These are phyloP conservation scores for Wickerhamiella kurtzmanii DNA, from an alignment of 805 yeast species.

Conservation along the genomic window DNA sequence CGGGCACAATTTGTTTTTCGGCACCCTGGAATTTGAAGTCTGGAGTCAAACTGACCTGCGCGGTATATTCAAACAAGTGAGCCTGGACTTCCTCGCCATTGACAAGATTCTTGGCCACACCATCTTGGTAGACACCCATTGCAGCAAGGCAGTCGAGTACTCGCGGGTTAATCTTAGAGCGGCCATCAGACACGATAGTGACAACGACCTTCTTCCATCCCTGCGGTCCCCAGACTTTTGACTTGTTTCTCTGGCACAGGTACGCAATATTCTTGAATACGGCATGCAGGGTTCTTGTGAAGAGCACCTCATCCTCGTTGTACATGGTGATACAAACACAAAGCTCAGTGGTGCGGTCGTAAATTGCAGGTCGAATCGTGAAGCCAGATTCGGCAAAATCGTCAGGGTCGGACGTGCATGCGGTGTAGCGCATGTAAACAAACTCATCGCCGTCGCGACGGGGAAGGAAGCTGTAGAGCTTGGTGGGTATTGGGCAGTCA, in stretches of 20 bases:
- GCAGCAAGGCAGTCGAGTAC: slow-evolving; percentile 83
- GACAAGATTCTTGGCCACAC: slow-evolving; percentile 88
- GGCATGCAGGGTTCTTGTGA: slow-evolving; percentile 88
- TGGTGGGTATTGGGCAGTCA: slow-evolving; percentile 90
- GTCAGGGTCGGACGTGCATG: slow-evolving; percentile 89
- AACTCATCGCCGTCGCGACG: slow-evolving; percentile 84
- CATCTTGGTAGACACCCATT: slow-evolving; percentile 94
- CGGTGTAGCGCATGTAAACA: slow-evolving; percentile 92
- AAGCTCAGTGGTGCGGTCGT: slow-evolving; percentile 82
- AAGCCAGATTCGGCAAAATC: slow-evolving; percentile 70
- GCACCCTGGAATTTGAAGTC: slow-evolving; percentile 81
- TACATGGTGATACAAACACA: slow-evolving; percentile 94
- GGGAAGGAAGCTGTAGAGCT: slow-evolving; percentile 70
- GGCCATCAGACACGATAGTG: slow-evolving; percentile 83
- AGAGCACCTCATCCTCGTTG: slow-evolving; percentile 80
- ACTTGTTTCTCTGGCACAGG: slow-evolving; percentile 63
- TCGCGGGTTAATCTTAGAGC: slow-evolving; percentile 73
- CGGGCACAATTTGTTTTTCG: slow-evolving; percentile 74
- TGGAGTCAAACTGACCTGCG: slow-evolving; percentile 85
- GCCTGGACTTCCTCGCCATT: slow-evolving; percentile 86
- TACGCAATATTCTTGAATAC: slow-evolving; percentile 88
- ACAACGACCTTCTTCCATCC: slow-evolving; percentile 97
- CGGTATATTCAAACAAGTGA: slow-evolving; percentile 89
- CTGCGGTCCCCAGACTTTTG: slow-evolving; percentile 88
- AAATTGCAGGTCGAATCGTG: slow-evolving; percentile 58